These are phyloP conservation scores for Crotalaria pallida DNA, from an alignment of 306 rosid species.

Conservation along the genomic window DNA sequence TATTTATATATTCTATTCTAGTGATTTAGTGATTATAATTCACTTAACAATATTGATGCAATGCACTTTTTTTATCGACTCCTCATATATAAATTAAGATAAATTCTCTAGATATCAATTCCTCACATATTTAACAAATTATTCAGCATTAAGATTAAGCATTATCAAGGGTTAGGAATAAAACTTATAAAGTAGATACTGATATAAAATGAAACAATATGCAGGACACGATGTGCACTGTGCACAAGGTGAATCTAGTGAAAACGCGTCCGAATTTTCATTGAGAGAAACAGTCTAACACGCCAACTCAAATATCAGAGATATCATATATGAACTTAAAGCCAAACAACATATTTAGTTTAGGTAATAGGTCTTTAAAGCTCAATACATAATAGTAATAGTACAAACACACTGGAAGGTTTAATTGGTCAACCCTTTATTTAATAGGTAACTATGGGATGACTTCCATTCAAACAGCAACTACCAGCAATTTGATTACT, in stretches of 20 bases:
- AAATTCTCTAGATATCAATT: too few species aligned
- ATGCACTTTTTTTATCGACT: too few species aligned
- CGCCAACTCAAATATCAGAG: conserved; percentile 11
- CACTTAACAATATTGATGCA: too few species aligned
- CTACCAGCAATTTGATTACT: conserved; percentile 34
- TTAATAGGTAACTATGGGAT: conserved; percentile 46
- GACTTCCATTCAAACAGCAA: conserved; percentile 21
- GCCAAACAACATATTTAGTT: conserved; percentile 19
- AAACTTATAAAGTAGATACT: too few species aligned
- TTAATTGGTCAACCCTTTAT: conserved; percentile 46
- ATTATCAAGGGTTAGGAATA: too few species aligned
- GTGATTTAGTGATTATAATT: too few species aligned
- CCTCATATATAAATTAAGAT: too few species aligned
- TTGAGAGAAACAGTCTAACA: neutral
- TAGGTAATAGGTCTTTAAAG: conserved; percentile 20
- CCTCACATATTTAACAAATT: too few species aligned
- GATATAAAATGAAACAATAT: neutral
- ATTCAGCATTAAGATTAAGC: too few species aligned
- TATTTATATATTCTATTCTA: too few species aligned
- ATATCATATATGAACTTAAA: neutral
- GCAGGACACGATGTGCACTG: neutral
- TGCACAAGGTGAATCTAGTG: neutral
- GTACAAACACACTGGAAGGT: conserved; percentile 13
- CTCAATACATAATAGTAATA: conserved; percentile 20
- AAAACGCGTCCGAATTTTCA: neutral